These are phyloP conservation scores for Clonostachys rosea DNA, from an alignment of 2,329 filamentous ascomycete species.

Conservation along the genomic window DNA sequence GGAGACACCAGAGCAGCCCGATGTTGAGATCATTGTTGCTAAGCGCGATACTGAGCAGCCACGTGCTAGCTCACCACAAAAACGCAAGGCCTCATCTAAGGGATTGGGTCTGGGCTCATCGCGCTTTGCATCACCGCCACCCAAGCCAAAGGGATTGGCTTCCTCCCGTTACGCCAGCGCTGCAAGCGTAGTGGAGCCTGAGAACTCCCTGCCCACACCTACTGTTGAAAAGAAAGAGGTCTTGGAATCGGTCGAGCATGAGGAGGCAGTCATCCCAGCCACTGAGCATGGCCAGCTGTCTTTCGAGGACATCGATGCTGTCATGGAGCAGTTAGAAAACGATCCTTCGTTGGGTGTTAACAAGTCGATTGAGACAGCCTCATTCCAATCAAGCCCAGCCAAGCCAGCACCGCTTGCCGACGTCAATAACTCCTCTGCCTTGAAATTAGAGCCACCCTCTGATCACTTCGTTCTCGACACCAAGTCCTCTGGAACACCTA, in stretches of 20 bases:
- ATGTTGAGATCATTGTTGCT: neutral
- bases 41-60: neutral
- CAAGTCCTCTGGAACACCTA: slow-evolving; percentile 25
- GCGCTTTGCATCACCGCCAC: slow-evolving; percentile 39
- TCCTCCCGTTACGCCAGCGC: slow-evolving; percentile 37
- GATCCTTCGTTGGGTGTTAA: slow-evolving; percentile 74
- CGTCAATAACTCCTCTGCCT: slow-evolving; percentile 39
- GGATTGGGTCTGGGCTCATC: slow-evolving; percentile 32
- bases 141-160: slow-evolving; percentile 33
- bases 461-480: slow-evolving; percentile 62
- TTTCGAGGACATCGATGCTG: slow-evolving; percentile 84
- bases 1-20: slow-evolving; percentile 5
- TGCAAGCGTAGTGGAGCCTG: slow-evolving; percentile 13
- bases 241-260: slow-evolving; percentile 20
- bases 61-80: slow-evolving; percentile 6
- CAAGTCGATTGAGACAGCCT: slow-evolving; percentile 41
- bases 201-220: slow-evolving; percentile 22
- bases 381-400: slow-evolving; percentile 20
- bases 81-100: slow-evolving; percentile 23
- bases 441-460: slow-evolving; percentile 40
- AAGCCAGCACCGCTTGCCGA: slow-evolving; percentile 19
- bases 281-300: slow-evolving; percentile 31
- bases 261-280: slow-evolving; percentile 2
- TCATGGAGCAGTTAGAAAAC: slow-evolving; percentile 79
- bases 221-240: slow-evolving; percentile 13